Percentiles rank a stretch among this genome's conserved stretches.
Evolutionary conservation across 192 early-diverging fungal genomes (phyloP).

Genomic region (Nowakowskiella sp.): DNA sequence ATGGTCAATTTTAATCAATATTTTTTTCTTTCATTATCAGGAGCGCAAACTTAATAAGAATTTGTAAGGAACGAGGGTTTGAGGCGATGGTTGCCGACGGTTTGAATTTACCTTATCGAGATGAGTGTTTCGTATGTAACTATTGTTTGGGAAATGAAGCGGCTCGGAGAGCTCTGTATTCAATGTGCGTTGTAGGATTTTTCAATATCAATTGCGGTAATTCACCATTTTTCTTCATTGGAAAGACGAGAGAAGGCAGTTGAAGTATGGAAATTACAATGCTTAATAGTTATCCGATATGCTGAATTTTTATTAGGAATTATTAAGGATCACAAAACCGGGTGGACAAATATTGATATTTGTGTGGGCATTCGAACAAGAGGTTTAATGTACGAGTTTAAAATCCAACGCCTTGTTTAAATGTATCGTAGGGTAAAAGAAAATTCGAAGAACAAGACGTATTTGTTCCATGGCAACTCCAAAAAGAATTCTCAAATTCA

Average conservation of each 20-base stretch:
- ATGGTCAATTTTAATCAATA: not conserved
- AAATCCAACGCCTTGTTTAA: not conserved
- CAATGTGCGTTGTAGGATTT: conserved; percentile 76
- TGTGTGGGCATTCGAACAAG: conserved; percentile 96
- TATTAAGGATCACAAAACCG: conserved; percentile 63
- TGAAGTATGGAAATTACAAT: conserved; percentile 23
- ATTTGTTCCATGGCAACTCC: conserved; percentile 86
- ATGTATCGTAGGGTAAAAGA: conserved; percentile 48
- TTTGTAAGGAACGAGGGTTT: conserved; percentile 60
- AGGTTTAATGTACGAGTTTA: conserved; percentile 15
- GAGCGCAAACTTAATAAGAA: conserved; percentile 69
- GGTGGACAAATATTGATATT: conserved; percentile 73
- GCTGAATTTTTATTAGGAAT: conserved; percentile 43
- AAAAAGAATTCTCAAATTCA: conserved; percentile 31
- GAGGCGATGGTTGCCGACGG: conserved; percentile 81
- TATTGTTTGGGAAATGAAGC: no score
- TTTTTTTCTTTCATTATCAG: conserved; percentile 20
- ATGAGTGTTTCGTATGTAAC: conserved; percentile 57
- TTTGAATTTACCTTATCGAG: conserved; percentile 65
- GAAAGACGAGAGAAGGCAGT: conserved; percentile 68
- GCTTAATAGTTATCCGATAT: not conserved
- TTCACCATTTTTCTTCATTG: conserved; percentile 81
- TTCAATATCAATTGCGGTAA: conserved; percentile 90
- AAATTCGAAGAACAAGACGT: conserved; percentile 88
- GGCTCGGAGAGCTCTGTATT: no score